Evolutionary conservation across 257 asterid genomes (phyloP).

Genomic region (Linderniella brevidens): DNA sequence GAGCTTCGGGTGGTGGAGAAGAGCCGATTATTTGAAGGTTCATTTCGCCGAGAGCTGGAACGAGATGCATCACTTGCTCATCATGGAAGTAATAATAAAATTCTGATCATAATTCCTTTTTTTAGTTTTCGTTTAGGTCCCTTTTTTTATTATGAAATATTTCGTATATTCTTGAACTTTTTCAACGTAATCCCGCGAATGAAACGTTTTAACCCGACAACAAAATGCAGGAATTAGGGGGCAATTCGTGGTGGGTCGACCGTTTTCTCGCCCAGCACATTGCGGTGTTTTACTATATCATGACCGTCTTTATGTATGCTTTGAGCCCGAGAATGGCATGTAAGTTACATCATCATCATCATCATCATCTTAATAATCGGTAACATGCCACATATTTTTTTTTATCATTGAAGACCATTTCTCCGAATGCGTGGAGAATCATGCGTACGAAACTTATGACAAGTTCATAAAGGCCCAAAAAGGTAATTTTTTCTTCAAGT

Average conservation of each 20-base stretch:
- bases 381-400: not conserved
- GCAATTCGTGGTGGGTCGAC: conserved; percentile 96
- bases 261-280: conserved; percentile 85
- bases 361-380: too few relatives aligned
- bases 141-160: not conserved
- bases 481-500: conserved; percentile 27
- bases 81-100: conserved; percentile 95
- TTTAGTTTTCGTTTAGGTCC: conserved; percentile 5
- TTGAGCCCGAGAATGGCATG: conserved; percentile 99
- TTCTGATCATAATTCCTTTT: conserved; percentile 5
- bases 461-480: conserved; percentile 65
- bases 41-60: conserved; percentile 99
- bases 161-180: not conserved
- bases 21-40: conserved; percentile 92
- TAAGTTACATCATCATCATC: conserved; percentile 21
- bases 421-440: conserved; percentile 89
- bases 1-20: conserved; percentile 99
- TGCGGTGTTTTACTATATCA: conserved; percentile 64
- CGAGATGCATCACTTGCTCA: conserved; percentile 99
- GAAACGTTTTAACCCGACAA: not conserved
- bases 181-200: not conserved
- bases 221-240: conserved; percentile 86
- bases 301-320: conserved; percentile 74
- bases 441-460: conserved; percentile 94
- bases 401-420: conserved; percentile 50